Base-by-base conservation (phyloP, 345 rosid genomes). In the Arabidopsis suecica region DNA sequence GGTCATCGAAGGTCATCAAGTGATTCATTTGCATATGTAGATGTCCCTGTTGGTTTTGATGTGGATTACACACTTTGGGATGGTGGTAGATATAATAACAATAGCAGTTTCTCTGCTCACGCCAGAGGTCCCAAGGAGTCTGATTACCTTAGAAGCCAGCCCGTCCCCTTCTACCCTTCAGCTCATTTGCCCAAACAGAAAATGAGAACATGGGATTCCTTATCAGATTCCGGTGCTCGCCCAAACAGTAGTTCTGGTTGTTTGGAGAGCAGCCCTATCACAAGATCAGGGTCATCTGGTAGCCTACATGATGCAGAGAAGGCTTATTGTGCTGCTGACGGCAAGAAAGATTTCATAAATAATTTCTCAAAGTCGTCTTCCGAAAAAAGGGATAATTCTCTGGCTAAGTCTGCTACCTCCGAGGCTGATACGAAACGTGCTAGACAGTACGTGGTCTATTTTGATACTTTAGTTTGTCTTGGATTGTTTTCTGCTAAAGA, bases 1-100 rank as follows among this genome's bases (percentile, higher is more conserved):
- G 93, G 90, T 78, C 98, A 93, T 82, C 83, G 98, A 60, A 91
- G 98, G 18, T 93, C 97, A 63, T 93, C 98, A 16, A 93, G 98
- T 79, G 98, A 93, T 79, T 88, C 98, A 12, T 93, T 87, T 81
- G 91, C 98, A 5, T 93, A 93, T 69, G 20, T 85, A 62, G 95
- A 89, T 80, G 85, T 65, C 48, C 75, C 84, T 69, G 83, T 83
- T 76, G 44, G 80, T 74, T 75, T 87, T 62, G 82, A 76, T 73
- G 61, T 80, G 38, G 65, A 69, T 32, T 88, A 86, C 72, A 78
- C 78, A 71, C 80, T 83, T 55, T 80, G 84, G 72, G 92, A 83
- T 49, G 91, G 89, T 47, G 89, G 85, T 18, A 79, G 74, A 64
- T 76, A 72, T 63, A 72, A 75, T 41, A 86, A 76, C 66, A 82